Evolutionary conservation across 768 basidiomycete genomes (phyloP).

Genomic region (Lepiota venenata): DNA sequence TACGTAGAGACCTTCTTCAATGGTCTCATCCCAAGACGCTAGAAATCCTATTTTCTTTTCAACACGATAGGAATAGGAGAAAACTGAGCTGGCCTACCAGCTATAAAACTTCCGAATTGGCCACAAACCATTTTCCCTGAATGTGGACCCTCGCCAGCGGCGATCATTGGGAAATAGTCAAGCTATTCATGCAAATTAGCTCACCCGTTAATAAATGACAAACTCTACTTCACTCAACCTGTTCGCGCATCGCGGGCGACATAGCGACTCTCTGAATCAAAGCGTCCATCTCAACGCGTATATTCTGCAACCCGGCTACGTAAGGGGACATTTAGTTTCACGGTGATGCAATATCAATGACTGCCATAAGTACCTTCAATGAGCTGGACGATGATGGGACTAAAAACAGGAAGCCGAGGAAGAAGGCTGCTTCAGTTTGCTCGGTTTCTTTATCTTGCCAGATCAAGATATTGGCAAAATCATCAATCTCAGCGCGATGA

Average conservation of each 20-base stretch:
- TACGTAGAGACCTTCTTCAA: slow-evolving; percentile 21
- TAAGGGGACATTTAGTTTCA: neutral
- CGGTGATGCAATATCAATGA: neutral
- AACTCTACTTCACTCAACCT: slow-evolving; percentile 5
- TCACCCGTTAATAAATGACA: neutral
- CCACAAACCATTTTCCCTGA: slow-evolving; percentile 26
- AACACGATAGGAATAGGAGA: neutral
- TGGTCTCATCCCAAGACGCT: slow-evolving; percentile 23
- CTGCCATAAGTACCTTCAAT: slow-evolving; percentile 12
- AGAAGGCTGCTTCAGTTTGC: neutral
- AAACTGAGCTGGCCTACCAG: slow-evolving; percentile 10
- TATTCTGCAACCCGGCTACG: slow-evolving; percentile 18
- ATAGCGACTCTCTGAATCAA: slow-evolving; percentile 23
- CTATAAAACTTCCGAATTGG: slow-evolving; percentile 28
- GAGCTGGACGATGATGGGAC: slow-evolving; percentile 14
- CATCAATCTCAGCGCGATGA: slow-evolving; percentile 24
- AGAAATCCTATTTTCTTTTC: slow-evolving; percentile 19
- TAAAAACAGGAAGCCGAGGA: neutral
- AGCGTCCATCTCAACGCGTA: slow-evolving; percentile 25
- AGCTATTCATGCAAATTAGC: slow-evolving; percentile 3
- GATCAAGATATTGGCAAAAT: slow-evolving; percentile 24
- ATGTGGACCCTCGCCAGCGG: slow-evolving; percentile 24
- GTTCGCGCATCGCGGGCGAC: slow-evolving; percentile 26
- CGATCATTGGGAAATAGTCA: slow-evolving; percentile 27
- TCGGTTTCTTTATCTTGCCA: slow-evolving; percentile 11